Percentiles rank a stretch among this genome's conserved stretches.
Evolutionary conservation across 768 basidiomycete species (phyloP).

Genomic region (Podaxis sp.): DNA sequence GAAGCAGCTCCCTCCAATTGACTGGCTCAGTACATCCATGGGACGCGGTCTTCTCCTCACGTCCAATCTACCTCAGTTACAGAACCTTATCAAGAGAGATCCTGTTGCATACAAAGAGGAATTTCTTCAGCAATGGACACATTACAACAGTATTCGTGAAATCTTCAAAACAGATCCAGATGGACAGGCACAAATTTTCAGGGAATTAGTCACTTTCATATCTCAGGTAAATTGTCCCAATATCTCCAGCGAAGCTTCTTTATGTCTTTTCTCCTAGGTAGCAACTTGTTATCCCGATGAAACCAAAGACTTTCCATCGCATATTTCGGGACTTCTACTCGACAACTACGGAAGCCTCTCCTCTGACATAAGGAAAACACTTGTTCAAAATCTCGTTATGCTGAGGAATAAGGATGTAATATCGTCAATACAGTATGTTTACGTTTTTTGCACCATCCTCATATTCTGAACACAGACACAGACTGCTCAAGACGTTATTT

Average conservation of each 20-base stretch:
- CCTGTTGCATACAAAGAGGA: constrained; percentile 90
- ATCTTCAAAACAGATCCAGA: constrained; percentile 82
- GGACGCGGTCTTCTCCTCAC: constrained; percentile 77
- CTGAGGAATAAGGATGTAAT: constrained; percentile 92
- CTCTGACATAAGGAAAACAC: constrained; percentile 78
- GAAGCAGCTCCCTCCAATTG: background rate
- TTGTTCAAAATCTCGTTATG: constrained; percentile 92
- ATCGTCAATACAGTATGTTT: constrained; percentile 82
- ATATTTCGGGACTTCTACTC: constrained; percentile 75
- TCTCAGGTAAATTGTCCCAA: constrained; percentile 57
- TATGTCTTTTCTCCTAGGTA: constrained; percentile 46
- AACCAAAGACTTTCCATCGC: constrained; percentile 81
- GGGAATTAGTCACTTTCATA: constrained; percentile 89
- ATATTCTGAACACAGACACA: constrained; percentile 30
- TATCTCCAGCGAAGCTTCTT: background rate
- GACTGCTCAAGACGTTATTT: constrained; percentile 88
- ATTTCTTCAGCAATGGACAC: constrained; percentile 95
- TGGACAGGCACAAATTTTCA: constrained; percentile 82
- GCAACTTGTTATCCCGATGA: constrained; percentile 92
- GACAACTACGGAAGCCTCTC: constrained; percentile 74
- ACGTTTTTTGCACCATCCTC: constrained; percentile 1
- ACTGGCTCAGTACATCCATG: constrained; percentile 22
- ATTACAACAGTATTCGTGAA: constrained; percentile 84
- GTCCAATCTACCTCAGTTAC: constrained; percentile 90
- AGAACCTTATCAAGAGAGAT: constrained; percentile 96